These are phyloP conservation scores for Ceratocystis eucalypticola DNA, from an alignment of 2,329 filamentous ascomycete genomes.

Conservation along the genomic window DNA sequence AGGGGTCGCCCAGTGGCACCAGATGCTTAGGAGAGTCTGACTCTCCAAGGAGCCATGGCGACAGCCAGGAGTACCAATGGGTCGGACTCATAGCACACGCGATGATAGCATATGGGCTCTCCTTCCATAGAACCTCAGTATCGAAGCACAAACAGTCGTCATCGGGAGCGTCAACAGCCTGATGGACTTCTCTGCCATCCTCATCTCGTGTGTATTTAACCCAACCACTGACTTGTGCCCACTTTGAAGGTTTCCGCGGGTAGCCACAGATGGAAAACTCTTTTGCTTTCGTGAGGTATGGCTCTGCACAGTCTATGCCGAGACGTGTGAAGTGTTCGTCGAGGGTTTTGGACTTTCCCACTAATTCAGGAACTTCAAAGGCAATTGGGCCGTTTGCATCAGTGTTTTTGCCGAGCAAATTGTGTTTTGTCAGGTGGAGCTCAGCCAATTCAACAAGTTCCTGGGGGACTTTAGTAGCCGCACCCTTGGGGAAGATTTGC, in stretches of 20 bases:
- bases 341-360: slow-evolving; percentile 52
- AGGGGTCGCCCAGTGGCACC: slow-evolving; percentile 71
- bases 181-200: slow-evolving; percentile 31
- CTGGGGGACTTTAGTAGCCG: slow-evolving; percentile 38
- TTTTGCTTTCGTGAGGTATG: slow-evolving; percentile 63
- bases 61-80: slow-evolving; percentile 95
- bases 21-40: slow-evolving; percentile 64
- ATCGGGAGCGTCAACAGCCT: slow-evolving; percentile 61
- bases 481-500: slow-evolving; percentile 60
- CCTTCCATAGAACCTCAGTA: slow-evolving; percentile 92
- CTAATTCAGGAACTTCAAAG: slow-evolving; percentile 70
- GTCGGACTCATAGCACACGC: slow-evolving; percentile 81
- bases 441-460: slow-evolving; percentile 67
- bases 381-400: slow-evolving; percentile 62
- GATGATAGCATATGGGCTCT: slow-evolving; percentile 88
- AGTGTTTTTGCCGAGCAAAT: slow-evolving; percentile 79
- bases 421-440: slow-evolving; percentile 72
- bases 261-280: slow-evolving; percentile 52
- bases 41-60: slow-evolving; percentile 84
- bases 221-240: slow-evolving; percentile 75
- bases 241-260: slow-evolving; percentile 50
- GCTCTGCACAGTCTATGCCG: slow-evolving; percentile 74
- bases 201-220: slow-evolving; percentile 79
- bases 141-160: slow-evolving; percentile 82
- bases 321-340: slow-evolving; percentile 92